A percentile compares a stretch with the other conserved stretches of the same genome.
Conservation (phyloP, 495 filamentous ascomycete species). For the Xeromyces bisporus region DNA sequence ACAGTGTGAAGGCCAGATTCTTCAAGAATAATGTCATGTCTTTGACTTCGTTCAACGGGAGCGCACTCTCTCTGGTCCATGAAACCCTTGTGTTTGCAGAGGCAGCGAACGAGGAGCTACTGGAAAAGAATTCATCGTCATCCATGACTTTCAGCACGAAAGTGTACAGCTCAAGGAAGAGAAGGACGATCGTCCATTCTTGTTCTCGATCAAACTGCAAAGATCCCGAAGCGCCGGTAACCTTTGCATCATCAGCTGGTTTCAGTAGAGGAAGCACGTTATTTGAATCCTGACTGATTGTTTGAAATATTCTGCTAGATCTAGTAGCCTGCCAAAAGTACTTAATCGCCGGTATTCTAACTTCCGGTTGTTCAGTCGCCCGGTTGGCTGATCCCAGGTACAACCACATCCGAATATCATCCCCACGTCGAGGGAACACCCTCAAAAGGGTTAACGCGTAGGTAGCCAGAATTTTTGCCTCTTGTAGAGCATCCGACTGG, state of each 20-base stretch:
- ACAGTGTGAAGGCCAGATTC: constrained; percentile 78
- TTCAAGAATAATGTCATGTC: constrained; percentile 74
- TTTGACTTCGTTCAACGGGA: constrained; percentile 53
- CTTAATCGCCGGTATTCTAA: constrained; percentile 53
- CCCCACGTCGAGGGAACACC: constrained; percentile 65
- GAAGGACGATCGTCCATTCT: constrained; percentile 76
- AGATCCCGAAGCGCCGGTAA: constrained; percentile 5
- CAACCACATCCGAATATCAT: constrained; percentile 93
- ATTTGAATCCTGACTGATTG: constrained; percentile 41
- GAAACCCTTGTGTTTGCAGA: constrained; percentile 21
- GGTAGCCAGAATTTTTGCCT: constrained; percentile 61
- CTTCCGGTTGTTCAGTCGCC: constrained; percentile 17
- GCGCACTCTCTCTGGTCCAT: constrained; percentile 46
- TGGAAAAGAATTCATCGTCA: constrained; percentile 50
- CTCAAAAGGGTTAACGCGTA: constrained; percentile 76
- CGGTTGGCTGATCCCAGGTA: constrained; percentile 56
- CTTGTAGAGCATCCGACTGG: constrained; percentile 25
- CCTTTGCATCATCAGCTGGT: constrained; percentile 11
- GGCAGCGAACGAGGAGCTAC: constrained; percentile 19
- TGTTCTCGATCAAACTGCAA: constrained; percentile 31
- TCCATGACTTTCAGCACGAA: constrained; percentile 86
- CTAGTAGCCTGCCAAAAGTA: constrained; percentile 76
- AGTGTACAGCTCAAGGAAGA: constrained; percentile 88
- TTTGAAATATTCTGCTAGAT: constrained; percentile 46
- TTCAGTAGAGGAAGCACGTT: constrained; percentile 42